Base-by-base conservation (phyloP, 2,329 filamentous ascomycete species). In the Dactylellina cionopaga region DNA sequence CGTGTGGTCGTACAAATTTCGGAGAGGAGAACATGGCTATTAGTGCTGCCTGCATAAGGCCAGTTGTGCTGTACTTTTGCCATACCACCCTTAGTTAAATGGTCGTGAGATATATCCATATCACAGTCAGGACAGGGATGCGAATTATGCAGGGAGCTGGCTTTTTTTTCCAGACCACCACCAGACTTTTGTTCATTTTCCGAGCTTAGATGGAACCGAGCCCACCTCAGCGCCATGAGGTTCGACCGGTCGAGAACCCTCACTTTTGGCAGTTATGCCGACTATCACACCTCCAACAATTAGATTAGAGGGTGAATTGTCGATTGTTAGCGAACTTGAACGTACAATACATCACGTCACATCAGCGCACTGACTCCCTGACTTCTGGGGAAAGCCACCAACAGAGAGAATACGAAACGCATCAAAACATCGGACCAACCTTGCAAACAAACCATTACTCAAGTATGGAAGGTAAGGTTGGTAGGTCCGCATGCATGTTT, bases 351-450 rank as follows among this genome's bases (percentile, higher is more conserved):
- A n/a, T n/a, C n/a, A n/a, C n/a, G n/a, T n/a, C 49, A 35, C 17
- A 44, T 41, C n/a, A 59, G 46, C 63, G 63, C 63, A 68, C 63
- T 68, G 63, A 68, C 63, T 15, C 46, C 39, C 62, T 41, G 19
- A 22, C 19, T n/a, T 10, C 19, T 27, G 22, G 27, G n/a, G 39
- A 60, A 62, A 63, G 39, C 56, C 55, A 51, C 56, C 55, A 54
- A 63, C 49, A 62, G 7, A 41, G 2, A 5, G 29, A 60, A 69
- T 69, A 69, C 65, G 56, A 70, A 31, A n/a, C 35, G 25, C 1
- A 39, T n/a, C 15, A 47, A n/a, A n/a, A n/a, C n/a, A n/a, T n/a
- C n/a, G n/a, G n/a, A n/a, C n/a, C n/a, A n/a, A n/a, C n/a, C n/a
- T n/a, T n/a, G n/a, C n/a, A n/a, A n/a, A n/a, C n/a, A n/a, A n/a